Evolutionary conservation across 1,139 yeast species (phyloP).

Genomic region (Yamadazyma blattariae): DNA sequence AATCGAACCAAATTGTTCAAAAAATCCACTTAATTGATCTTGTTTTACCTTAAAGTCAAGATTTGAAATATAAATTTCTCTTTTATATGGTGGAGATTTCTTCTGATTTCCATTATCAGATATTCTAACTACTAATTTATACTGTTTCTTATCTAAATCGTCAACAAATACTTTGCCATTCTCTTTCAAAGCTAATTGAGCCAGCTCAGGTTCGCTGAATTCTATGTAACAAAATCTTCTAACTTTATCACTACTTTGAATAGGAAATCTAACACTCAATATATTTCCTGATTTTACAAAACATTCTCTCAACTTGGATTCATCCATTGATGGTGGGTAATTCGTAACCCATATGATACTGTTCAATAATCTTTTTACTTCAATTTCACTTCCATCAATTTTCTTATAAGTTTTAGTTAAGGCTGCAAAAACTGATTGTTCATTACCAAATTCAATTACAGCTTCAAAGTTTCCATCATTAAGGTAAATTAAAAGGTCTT

Average conservation of each 20-base stretch:
- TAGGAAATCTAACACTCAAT: constrained; percentile 64
- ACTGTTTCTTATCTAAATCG: constrained; percentile 18
- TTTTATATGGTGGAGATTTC: constrained; percentile 14
- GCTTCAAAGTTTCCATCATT: constrained; percentile 27
- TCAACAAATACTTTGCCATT: constrained; percentile 33
- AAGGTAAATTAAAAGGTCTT: constrained; percentile 30
- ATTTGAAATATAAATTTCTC: constrained; percentile 60
- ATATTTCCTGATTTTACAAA: constrained; percentile 48
- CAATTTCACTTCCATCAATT: constrained; percentile 39
- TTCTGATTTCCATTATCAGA: constrained; percentile 12
- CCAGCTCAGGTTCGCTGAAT: constrained; percentile 41
- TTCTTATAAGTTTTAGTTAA: constrained; percentile 55
- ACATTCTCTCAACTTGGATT: constrained; percentile 34
- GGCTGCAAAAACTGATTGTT: constrained; percentile 55
- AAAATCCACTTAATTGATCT: constrained; percentile 24
- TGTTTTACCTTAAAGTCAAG: constrained; percentile 53
- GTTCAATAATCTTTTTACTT: constrained; percentile 43
- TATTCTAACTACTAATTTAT: constrained; percentile 16
- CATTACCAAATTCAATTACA: constrained; percentile 52
- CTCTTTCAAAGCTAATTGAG: constrained; percentile 47
- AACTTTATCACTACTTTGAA: constrained; percentile 51
- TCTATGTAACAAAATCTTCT: constrained; percentile 81
- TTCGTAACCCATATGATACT: constrained; percentile 69
- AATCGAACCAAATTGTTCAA: constrained; percentile 33
- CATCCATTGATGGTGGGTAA: constrained; percentile 58